A percentile compares a stretch with the other conserved stretches of the same genome.
Evolutionary conservation across 768 basidiomycete genomes (phyloP).

Genomic region (Russula emetica): DNA sequence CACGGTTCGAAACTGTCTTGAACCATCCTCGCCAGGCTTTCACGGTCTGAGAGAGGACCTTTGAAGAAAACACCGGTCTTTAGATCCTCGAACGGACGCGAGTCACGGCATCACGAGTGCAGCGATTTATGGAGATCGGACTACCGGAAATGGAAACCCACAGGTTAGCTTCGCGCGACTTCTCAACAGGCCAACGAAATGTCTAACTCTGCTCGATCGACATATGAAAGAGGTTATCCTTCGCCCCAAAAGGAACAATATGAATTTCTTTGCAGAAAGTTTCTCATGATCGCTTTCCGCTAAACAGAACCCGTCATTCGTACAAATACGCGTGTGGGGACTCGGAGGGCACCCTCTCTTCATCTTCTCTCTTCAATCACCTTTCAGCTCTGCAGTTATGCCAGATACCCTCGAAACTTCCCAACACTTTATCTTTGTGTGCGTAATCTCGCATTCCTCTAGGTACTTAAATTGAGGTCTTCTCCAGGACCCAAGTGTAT

Average conservation of each 20-base stretch:
- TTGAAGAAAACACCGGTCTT: neutral
- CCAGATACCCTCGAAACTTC: constrained; percentile 51
- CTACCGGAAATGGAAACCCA: constrained; percentile 2
- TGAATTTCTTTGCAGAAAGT: constrained; percentile 10
- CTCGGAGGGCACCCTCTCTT: too few species aligned
- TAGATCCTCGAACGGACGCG: neutral
- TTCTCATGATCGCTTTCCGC: neutral
- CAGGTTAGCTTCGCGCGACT: constrained; percentile 1
- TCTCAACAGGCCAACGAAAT: constrained; percentile 9
- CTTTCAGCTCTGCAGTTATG: constrained; percentile 32
- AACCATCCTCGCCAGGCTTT: neutral
- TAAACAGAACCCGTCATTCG: neutral
- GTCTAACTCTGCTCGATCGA: constrained; percentile 12
- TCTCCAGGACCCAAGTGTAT: constrained; percentile 59
- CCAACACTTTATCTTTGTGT: constrained; percentile 74
- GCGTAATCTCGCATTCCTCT: constrained; percentile 29
- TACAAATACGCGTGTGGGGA: constrained; percentile 25
- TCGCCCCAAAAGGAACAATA: constrained; percentile 2
- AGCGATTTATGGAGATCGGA: neutral
- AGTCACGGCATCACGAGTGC: neutral
- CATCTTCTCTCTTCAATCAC: neutral
- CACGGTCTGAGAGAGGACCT: neutral
- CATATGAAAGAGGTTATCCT: constrained; percentile 1
- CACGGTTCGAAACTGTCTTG: neutral
- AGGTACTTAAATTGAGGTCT: neutral